Base-by-base conservation (phyloP, 2,329 filamentous ascomycete species). In the Claviceps africana region DNA sequence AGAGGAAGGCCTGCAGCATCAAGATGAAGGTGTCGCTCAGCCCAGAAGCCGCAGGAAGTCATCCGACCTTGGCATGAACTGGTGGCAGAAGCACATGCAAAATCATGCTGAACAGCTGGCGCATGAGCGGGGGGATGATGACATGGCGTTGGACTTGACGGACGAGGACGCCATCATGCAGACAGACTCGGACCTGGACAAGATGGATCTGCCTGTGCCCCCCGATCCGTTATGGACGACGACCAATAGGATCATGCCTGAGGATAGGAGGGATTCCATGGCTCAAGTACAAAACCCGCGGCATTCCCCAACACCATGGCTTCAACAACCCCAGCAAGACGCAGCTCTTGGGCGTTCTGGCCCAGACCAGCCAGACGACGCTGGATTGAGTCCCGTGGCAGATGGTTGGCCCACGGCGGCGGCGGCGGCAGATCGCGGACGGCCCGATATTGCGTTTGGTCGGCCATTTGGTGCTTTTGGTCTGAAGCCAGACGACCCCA, bases 31-130 rank as follows among this genome's bases (percentile, higher is more conserved):
- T 28, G 54, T 51, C 31, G 53, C 53, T 44, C 58, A 59, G 52
- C 55, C 64, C 49, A 65, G 69, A 43, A 53, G 64, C 28, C 72
- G 78, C 53, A 75, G 80, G 42, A 80, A 82, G 61, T 81, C 80
- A 47, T 83, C 80, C 2, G 77, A 79, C 48, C 74, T 81, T 59
- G 76, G 78, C 50, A 72, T 83, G 59, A 75, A 76, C 50, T 91
- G 86, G 82, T 88, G 88, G 63, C 75, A 93, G 61, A 78, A 83
- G 60, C 83, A 88, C 59, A 86, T 93, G 85, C 85, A 87, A 59
- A 78, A 83, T 59, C 85, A 91, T 66, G 85, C 82, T 50, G 80
- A 87, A 58, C 73, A 82, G 59, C 65, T 82, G 48, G 75, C 81
- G 55, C 69, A 75, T 58, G 73, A 74, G 43, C 68, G 69, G 28